Conservation (phyloP, 1,284 basidiomycete genomes). For the Papiliotrema fonsecae region DNA sequence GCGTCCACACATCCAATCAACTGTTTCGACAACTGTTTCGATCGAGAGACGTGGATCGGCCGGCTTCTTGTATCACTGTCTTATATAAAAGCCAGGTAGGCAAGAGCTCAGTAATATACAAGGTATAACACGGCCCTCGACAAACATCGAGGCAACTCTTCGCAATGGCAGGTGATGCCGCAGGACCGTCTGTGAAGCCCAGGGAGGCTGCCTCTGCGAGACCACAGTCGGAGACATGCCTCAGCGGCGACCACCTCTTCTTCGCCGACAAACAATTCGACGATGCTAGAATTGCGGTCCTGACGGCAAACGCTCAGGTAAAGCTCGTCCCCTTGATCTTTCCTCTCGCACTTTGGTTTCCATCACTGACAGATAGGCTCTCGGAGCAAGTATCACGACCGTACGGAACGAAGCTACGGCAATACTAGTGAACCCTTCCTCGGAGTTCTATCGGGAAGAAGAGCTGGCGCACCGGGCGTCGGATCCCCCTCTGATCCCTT, state of each 20-base stretch:
- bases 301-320: not conserved
- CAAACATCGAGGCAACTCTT: too few relatives aligned
- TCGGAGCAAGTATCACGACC: conserved; percentile 8
- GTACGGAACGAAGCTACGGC: conserved; percentile 12
- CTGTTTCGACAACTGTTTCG: too few relatives aligned
- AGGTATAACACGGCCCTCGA: too few relatives aligned
- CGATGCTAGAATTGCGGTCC: not conserved
- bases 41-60: too few relatives aligned
- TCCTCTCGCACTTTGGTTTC: not conserved
- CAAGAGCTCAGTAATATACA: too few relatives aligned
- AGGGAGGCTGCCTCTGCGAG: not conserved
- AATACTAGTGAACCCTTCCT: conserved; percentile 19
- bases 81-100: too few relatives aligned
- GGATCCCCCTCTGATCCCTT: conserved; percentile 15
- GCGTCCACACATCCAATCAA: too few relatives aligned
- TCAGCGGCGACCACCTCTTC: not conserved
- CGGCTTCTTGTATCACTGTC: too few relatives aligned
- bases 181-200: too few relatives aligned
- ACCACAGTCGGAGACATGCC: not conserved
- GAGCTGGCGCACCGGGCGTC: not conserved
- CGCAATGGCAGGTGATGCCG: too few relatives aligned
- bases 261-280: not conserved
- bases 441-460: conserved; percentile 7
- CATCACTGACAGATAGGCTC: conserved; percentile 4
- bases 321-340: not conserved